Conservation (phyloP, 2,329 filamentous ascomycete genomes). For the Biscogniauxia mediterranea region DNA sequence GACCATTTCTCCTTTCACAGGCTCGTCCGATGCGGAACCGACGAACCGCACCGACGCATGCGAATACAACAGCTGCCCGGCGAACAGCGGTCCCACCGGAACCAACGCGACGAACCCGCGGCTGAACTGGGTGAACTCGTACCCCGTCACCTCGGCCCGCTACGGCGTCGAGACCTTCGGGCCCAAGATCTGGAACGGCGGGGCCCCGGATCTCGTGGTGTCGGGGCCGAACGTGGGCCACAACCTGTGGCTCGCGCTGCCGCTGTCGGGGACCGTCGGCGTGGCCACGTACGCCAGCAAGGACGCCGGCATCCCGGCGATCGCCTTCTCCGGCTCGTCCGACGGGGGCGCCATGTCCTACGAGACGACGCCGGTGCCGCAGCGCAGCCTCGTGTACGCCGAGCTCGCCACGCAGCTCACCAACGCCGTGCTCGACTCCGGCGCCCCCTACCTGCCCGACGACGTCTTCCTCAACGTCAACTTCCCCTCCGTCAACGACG, state of each 20-base stretch:
- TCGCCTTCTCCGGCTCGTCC: conserved; percentile 63
- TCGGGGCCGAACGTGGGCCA: conserved; percentile 59
- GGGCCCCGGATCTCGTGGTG: conserved; percentile 60
- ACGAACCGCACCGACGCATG: conserved; percentile 49
- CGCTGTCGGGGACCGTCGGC: conserved; percentile 67
- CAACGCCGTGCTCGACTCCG: conserved; percentile 51
- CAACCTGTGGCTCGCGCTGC: conserved; percentile 56
- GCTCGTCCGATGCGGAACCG: conserved; percentile 51
- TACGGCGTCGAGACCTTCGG: conserved; percentile 59
- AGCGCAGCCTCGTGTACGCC: conserved; percentile 60
- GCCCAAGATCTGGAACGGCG: conserved; percentile 50
- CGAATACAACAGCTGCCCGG: conserved; percentile 60
- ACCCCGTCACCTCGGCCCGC: conserved; percentile 62
- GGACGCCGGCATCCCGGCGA: conserved; percentile 57
- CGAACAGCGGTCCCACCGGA: conserved; percentile 54
- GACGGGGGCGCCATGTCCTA: conserved; percentile 51
- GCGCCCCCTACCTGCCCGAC: conserved; percentile 61
- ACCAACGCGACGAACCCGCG: conserved; percentile 54
- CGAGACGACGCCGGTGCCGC: conserved; percentile 49
- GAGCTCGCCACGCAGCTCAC: conserved; percentile 60
- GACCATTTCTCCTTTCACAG: conserved; percentile 33
- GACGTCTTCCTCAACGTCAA: conserved; percentile 68
- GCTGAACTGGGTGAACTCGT: conserved; percentile 72
- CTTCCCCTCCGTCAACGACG: conserved; percentile 52
- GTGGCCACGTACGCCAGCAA: conserved; percentile 58